Base-by-base conservation (phyloP, 2,329 filamentous ascomycete species). In the Emmonsia crescens region DNA sequence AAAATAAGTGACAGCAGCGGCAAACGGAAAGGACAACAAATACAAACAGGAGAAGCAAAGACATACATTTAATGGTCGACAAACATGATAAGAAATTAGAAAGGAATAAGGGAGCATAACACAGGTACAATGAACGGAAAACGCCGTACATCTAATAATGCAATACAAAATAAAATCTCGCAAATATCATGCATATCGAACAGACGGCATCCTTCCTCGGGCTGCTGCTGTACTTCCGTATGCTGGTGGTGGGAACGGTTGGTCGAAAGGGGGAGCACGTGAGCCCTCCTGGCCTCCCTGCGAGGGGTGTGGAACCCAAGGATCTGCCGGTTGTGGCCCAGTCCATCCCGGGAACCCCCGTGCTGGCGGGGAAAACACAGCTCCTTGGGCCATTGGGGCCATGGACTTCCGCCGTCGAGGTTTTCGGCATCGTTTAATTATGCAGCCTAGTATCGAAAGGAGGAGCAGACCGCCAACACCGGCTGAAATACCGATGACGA, bases 401-500 rank as follows among this genome's bases (percentile, higher is more conserved):
- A 66, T 66, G 19, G 51, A n/a, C 51, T 65, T 64, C n/a, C 62
- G 56, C n/a, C 61, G 61, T 48, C 59, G 61, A 12, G 63, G 61
- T 44, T 79, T 75, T 46, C 81, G 77, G 68, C 80, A 85, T 52
- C 82, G 82, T 67, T 80, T 81, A 63, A 81, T 76, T 68, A 86
- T 80, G 75, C 91, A 96, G 70, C 82, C 82, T 12, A 87, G 66
- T 58, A 96, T 77, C 40, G 82, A 80, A 54, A 96, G 72, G 21
- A 95, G 70, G 5, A 96, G 68, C 5, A 96, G 78, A 6, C 82
- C 84, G 56, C 91, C 93, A 19, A 96, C 79, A 12, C 85, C 88
- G 55, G 80, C 79, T 5, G 83, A 84, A 12, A 97, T 78, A 29
- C 89, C 91, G 65, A 97, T 96, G 66, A 95, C 88, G 64, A 97